Percentiles rank a stretch among this genome's conserved stretches.
phyloP scores from a whole-genome alignment of 2,329 filamentous ascomycete species.

The Ophiostoma pallidulum region DNA sequence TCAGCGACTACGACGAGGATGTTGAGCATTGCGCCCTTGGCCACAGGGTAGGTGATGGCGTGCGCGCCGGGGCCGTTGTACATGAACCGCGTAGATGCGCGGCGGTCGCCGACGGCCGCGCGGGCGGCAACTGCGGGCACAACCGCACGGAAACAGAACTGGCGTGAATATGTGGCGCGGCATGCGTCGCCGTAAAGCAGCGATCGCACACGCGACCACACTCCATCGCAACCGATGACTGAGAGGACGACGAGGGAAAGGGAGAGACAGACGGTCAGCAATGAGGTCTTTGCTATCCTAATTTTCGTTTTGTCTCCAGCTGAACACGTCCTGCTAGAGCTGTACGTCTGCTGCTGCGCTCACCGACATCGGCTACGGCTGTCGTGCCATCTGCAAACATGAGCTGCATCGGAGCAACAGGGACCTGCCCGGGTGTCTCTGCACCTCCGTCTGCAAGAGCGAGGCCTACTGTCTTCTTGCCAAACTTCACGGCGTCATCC shows the following conservation, averaged over 20 bases:
- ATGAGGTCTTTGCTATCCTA: no score
- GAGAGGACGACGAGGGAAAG: no score
- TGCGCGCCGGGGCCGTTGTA: slow-evolving; percentile 49
- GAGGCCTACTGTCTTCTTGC: slow-evolving; percentile 26
- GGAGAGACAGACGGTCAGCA: no score
- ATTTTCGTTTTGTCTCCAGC: no score
- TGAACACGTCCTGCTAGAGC: no score
- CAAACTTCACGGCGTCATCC: slow-evolving; percentile 22
- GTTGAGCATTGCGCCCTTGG: slow-evolving; percentile 46
- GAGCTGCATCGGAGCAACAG: slow-evolving; percentile 14
- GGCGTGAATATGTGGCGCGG: slow-evolving; percentile 41
- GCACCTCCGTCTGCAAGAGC: neutral
- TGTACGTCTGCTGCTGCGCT: no score
- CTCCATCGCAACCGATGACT: slow-evolving; percentile 56
- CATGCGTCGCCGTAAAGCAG: slow-evolving; percentile 40
- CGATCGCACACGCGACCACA: slow-evolving; percentile 46
- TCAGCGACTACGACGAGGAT: slow-evolving; percentile 38
- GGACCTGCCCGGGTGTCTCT: no score
- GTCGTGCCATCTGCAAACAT: slow-evolving; percentile 25
- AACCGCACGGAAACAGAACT: slow-evolving; percentile 53
- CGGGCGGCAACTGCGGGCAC: slow-evolving; percentile 50
- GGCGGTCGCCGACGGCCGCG: slow-evolving; percentile 38
- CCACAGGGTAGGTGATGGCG: slow-evolving; percentile 52
- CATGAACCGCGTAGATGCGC: slow-evolving; percentile 42
- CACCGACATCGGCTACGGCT: slow-evolving; percentile 26